These are phyloP conservation scores for Parastagonospora avenae DNA, from an alignment of 2,329 filamentous ascomycete genomes.

Conservation along the genomic window DNA sequence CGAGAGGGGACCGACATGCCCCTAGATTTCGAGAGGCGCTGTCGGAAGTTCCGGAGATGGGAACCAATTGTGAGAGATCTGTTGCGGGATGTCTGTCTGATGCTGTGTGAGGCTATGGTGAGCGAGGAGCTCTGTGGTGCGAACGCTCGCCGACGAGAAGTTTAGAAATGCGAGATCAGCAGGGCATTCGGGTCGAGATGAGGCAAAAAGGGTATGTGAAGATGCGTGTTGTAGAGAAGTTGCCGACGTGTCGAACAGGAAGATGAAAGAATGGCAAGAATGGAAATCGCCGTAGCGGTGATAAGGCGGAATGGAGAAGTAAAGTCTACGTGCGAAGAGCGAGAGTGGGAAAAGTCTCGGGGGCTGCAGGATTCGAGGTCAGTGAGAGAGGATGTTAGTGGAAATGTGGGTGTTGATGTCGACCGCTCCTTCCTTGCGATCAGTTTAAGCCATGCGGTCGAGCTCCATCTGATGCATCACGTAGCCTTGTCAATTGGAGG, in stretches of 20 bases:
- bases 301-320: constrained; percentile 7
- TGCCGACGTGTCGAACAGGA: constrained; percentile 9
- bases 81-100: background rate
- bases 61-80: constrained; percentile 31
- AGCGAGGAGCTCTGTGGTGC: too few species aligned
- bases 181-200: too few species aligned
- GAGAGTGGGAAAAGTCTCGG: constrained; percentile 24
- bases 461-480: constrained; percentile 1
- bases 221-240: background rate
- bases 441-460: constrained; percentile 11
- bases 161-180: too few species aligned
- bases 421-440: constrained; percentile 30
- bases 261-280: constrained; percentile 25
- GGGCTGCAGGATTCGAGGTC: constrained; percentile 25
- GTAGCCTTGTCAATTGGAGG: background rate
- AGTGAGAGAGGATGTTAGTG: constrained; percentile 20
- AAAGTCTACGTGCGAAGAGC: constrained; percentile 24
- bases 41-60: constrained; percentile 31
- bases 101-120: too few species aligned
- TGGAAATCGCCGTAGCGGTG: constrained; percentile 20
- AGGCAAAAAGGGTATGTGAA: background rate
- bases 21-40: constrained; percentile 27
- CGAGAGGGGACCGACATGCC: constrained; percentile 31
- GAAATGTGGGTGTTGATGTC: constrained; percentile 9
- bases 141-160: too few species aligned